Conservation (phyloP, 768 basidiomycete species). For the Asterophora lycoperdoides region DNA sequence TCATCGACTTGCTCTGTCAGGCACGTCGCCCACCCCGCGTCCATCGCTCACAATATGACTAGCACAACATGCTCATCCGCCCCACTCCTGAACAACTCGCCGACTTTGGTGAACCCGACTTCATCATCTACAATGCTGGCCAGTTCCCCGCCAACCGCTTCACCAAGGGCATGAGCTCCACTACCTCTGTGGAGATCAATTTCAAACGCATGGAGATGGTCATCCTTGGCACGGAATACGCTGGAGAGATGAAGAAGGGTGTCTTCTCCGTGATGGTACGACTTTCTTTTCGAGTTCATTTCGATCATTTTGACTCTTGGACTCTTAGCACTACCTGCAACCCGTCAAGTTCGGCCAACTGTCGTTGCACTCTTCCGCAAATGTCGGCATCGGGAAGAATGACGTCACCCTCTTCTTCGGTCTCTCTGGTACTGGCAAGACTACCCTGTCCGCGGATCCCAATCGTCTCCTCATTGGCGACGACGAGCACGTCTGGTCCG, state of each 20-base stretch:
- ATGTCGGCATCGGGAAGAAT: constrained; percentile 81
- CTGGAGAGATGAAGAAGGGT: constrained; percentile 99
- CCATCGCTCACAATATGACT: constrained; percentile 14
- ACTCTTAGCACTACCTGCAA: constrained; percentile 84
- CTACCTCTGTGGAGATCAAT: constrained; percentile 99
- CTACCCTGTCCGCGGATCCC: constrained; percentile 96
- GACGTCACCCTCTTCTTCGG: constrained; percentile 99
- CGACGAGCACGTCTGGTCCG: constrained; percentile 99
- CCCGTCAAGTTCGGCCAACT: constrained; percentile 98
- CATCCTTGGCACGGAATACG: constrained; percentile 97
- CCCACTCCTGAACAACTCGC: constrained; percentile 93
- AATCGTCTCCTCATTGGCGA: constrained; percentile 93
- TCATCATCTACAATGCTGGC: constrained; percentile 99
- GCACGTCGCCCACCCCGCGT: constrained; percentile 11
- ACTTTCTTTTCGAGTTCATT: too few species aligned
- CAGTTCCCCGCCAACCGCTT: constrained; percentile 99
- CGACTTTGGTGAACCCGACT: constrained; percentile 96
- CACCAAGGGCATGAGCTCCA: constrained; percentile 99
- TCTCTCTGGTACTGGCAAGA: constrained; percentile 97
- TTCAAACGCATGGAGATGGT: constrained; percentile 99
- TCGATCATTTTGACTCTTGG: constrained; percentile 9
- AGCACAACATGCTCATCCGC: constrained; percentile 99
- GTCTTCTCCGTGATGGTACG: constrained; percentile 96
- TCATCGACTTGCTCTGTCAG: constrained; percentile 19
- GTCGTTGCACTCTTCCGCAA: constrained; percentile 96